Evolutionary conservation across 192 early-diverging fungal genomes (phyloP), one percentile per base, ranked within the genome.

Genomic region (Geranomyces variabilis): DNA sequence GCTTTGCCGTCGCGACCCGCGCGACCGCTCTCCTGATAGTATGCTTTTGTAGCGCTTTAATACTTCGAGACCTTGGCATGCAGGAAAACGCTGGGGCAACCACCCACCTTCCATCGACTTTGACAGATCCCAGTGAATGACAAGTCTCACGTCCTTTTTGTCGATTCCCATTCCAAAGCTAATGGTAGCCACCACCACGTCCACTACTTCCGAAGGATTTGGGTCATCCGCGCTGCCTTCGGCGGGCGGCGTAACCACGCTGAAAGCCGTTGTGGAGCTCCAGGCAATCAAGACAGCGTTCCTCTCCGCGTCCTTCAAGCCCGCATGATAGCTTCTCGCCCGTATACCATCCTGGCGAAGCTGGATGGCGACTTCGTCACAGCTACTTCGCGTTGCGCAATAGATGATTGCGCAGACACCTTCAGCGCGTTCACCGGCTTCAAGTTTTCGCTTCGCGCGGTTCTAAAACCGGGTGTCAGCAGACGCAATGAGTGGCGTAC

Each of bases 91-190:
- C 36, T 10, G 36, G 36, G 36, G 36, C 9, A 12, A 24, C n/a
- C 0, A 49, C 51, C 9, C 4, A 70, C 79, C 80, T 79, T 99
- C 96, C 2, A 99, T 69, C n/a, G 92, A 92, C 30, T 91, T 87
- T 0, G 96, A 92, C 49, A 99, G 75, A 22, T 92, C 91, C 74
- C 90, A 92, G 70, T 99, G 96, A 12, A 96, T 91, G 1, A 99
- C 94, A 79, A 93, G 96, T 10, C 95, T 91, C 21, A 99, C 95
- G 62, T 95, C 89, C 21, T 89, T 79, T 79, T 99, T 99, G 81
- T 99, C 95, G 34, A 97, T 96, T 12, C 96, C 96, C 95, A 99
- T 96, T 5, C 96, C 95, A 63, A 87, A 85, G 15, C 74, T 66
- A 15, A 85, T 80, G 5, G 84, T 85, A 0, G 80, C 78, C 36